Conservation (phyloP, 2,329 filamentous ascomycete species). For the Dactylellina drechsleri region DNA sequence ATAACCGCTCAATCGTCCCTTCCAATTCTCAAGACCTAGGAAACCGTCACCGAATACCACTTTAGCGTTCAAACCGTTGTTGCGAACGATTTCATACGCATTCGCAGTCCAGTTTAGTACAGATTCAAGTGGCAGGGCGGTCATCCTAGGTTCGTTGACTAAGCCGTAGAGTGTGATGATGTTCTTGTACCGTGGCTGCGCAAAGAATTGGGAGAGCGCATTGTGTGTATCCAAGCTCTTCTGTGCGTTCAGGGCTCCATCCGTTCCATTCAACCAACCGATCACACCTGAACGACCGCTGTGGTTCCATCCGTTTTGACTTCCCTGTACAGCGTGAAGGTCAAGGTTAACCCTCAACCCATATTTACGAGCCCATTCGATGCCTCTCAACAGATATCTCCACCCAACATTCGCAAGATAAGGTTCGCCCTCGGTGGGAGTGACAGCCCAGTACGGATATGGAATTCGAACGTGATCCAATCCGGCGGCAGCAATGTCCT, state of each 20-base stretch:
- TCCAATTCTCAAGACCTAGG: conserved; percentile 89
- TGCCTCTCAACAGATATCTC: conserved; percentile 90
- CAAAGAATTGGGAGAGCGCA: conserved; percentile 88
- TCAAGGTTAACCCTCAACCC: conserved; percentile 93
- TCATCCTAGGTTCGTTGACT: conserved; percentile 93
- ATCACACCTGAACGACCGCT: conserved; percentile 84
- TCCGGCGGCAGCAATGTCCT: conserved; percentile 83
- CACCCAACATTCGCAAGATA: conserved; percentile 88
- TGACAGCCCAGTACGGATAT: conserved; percentile 93
- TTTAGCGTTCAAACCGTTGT: conserved; percentile 75
- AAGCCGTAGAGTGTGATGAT: conserved; percentile 92
- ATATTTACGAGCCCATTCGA: conserved; percentile 93
- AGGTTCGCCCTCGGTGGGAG: conserved; percentile 83
- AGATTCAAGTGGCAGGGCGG: conserved; percentile 70
- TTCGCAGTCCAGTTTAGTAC: conserved; percentile 83
- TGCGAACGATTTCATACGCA: conserved; percentile 77
- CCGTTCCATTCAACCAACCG: conserved; percentile 88
- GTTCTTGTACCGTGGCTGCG: conserved; percentile 90
- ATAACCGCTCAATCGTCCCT: conserved; percentile 78
- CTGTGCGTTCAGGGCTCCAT: conserved; percentile 66
- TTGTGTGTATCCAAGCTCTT: conserved; percentile 83
- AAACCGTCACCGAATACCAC: conserved; percentile 95
- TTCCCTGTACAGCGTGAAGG: conserved; percentile 88
- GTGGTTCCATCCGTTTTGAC: conserved; percentile 98
- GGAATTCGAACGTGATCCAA: conserved; percentile 97